phyloP scores from a whole-genome alignment of 2,329 filamentous ascomycete species.

The Hawksworthiomyces lignivorus region DNA sequence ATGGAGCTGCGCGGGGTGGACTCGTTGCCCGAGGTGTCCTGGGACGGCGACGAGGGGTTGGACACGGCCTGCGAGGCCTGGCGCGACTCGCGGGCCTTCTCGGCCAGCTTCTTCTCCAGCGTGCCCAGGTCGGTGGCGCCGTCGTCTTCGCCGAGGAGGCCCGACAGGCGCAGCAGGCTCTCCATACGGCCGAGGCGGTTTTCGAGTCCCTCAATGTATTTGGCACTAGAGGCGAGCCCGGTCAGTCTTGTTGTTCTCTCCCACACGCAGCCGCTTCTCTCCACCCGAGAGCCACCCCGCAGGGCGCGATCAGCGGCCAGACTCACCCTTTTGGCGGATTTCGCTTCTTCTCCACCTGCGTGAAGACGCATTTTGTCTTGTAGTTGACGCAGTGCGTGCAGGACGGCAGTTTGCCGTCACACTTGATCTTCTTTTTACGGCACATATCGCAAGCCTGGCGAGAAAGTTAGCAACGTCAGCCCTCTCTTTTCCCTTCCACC shows the following conservation, averaged over 20 bases:
- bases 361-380: slow-evolving; percentile 96
- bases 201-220: slow-evolving; percentile 95
- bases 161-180: slow-evolving; percentile 77
- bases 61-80: slow-evolving; percentile 42
- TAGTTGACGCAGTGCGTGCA: slow-evolving; percentile 97
- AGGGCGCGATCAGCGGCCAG: too few relatives aligned
- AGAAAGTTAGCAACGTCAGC: too few relatives aligned
- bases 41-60: slow-evolving; percentile 44
- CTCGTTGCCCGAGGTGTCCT: slow-evolving; percentile 32
- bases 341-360: slow-evolving; percentile 97
- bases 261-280: neutral
- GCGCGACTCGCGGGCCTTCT: slow-evolving; percentile 42
- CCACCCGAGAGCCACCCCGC: too few relatives aligned
- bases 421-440: slow-evolving; percentile 95
- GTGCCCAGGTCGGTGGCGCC: slow-evolving; percentile 82
- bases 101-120: slow-evolving; percentile 67
- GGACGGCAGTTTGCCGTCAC: slow-evolving; percentile 88
- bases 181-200: slow-evolving; percentile 96
- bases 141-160: slow-evolving; percentile 78
- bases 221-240: slow-evolving; percentile 53
- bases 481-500: too few relatives aligned
- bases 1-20: slow-evolving; percentile 48
- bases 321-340: slow-evolving; percentile 90
- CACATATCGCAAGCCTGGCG: slow-evolving; percentile 88
- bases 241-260: neutral